Evolutionary conservation across 129 eudicot genomes (phyloP), one percentile per base, ranked within the genome.

Genomic region (Lactuca saligna): DNA sequence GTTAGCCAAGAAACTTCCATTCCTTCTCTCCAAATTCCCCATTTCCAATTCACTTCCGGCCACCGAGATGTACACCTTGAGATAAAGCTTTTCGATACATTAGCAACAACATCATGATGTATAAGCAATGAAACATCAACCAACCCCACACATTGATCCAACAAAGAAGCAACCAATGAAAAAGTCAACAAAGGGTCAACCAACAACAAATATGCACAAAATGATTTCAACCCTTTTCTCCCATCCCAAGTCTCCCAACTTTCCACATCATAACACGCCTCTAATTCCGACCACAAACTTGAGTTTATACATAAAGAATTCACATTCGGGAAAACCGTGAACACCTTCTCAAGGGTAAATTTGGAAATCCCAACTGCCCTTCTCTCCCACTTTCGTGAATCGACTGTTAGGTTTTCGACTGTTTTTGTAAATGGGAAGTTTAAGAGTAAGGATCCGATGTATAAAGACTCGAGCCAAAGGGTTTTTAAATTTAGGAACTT

Each of bases 21-120:
- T 57, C 86, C 86, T 68, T 81, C 89, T 63, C 68, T 84, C 89
- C 89, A 84, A 78, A 79, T 60, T 31, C 89, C 89, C 89, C 89
- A 84, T 63, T 74, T 81, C 89, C 86, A 84, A 65, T 76, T 71
- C 48, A 84, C 72, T 6, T 75, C 70, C 3, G 79, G 60, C 58
- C 79, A 71, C 46, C 33, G 79, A 33, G 68, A 75, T 75, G 67
- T 66, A 54, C 86, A 81, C 73, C 80, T 71, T 15, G 78, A 71
- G n/a, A 84, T 78, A 17, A 84, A 80, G 34, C 78, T 62, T 55
- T 66, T 78, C 6, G 80, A 69, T 13, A 81, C 86, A 54, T 34
- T 65, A 15, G 68, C 73, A 57, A 74, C 86, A 63, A 81, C 89
- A 34, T 81, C 86, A 8, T 84, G 86, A 53, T 84, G 89, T 56